Conservation (phyloP, 225 moss, liverwort and hornwort genomes). For the Ulota crispa region DNA sequence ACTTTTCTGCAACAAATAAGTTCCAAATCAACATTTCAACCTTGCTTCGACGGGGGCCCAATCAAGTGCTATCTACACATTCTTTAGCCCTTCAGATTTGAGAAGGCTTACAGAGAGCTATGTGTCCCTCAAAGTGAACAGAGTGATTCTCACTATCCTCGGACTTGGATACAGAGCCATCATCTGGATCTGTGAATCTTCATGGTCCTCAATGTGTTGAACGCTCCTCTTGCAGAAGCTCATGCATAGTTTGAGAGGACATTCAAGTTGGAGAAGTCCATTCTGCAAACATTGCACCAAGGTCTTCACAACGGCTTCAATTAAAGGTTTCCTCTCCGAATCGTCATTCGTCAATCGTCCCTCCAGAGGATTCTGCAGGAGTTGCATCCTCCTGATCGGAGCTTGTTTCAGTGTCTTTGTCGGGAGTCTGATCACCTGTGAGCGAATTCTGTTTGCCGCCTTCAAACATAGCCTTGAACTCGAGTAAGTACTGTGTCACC, state of each 20-base stretch:
- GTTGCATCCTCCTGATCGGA: constrained; percentile 75
- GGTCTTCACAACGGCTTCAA: constrained; percentile 41
- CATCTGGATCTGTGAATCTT: constrained; percentile 57
- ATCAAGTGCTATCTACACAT: constrained; percentile 44
- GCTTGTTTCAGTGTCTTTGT: constrained; percentile 63
- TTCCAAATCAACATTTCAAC: constrained; percentile 34
- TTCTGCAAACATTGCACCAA: constrained; percentile 46
- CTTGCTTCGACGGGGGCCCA: constrained; percentile 20
- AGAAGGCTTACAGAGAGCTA: constrained; percentile 31
- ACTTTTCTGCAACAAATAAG: constrained; percentile 27
- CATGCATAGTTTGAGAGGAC: constrained; percentile 46
- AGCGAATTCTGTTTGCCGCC: constrained; percentile 62
- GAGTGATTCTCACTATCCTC: constrained; percentile 44
- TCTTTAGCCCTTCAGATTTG: constrained; percentile 35
- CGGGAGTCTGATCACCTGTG: constrained; percentile 53
- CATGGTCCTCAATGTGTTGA: constrained; percentile 53
- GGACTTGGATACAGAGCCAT: constrained; percentile 68
- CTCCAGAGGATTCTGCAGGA: constrained; percentile 89
- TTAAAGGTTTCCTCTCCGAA: constrained; percentile 30
- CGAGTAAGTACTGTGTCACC: constrained; percentile 78
- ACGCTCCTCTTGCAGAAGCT: constrained; percentile 35
- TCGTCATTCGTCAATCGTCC: constrained; percentile 83
- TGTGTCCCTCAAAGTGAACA: constrained; percentile 29
- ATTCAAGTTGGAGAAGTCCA: constrained; percentile 43
- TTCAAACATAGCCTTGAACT: constrained; percentile 99